Evolutionary conservation across 2,329 filamentous ascomycete species (phyloP).

Genomic region (Fusarium tupiense): DNA sequence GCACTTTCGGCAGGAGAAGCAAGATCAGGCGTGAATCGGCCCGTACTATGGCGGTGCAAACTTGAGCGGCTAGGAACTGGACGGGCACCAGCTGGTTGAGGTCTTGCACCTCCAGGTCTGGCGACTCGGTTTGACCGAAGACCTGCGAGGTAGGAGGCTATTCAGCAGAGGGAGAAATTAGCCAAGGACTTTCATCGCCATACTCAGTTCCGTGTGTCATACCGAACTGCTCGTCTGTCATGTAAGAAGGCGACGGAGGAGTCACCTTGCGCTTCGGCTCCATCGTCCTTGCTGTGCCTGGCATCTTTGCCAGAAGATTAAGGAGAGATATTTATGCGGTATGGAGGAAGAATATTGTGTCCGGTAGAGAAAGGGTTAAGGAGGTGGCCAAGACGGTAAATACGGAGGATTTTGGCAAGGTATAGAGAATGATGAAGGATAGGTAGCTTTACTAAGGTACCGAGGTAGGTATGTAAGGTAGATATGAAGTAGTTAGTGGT

Average conservation of each 20-base stretch:
- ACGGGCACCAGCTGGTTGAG: constrained; percentile 58
- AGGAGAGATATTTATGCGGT: constrained; percentile 15
- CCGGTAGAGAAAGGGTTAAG: constrained; percentile 15
- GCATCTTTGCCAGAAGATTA: constrained; percentile 39
- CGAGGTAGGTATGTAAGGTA: neutral
- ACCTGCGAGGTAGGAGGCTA: constrained; percentile 76
- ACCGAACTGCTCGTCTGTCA: constrained; percentile 76
- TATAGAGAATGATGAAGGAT: neutral
- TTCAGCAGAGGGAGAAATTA: constrained; percentile 30
- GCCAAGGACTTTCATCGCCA: constrained; percentile 9
- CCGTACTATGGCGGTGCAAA: constrained; percentile 41
- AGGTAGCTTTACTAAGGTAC: neutral
- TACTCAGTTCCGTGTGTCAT: constrained; percentile 38
- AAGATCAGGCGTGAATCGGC: constrained; percentile 47
- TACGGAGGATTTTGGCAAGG: constrained; percentile 9
- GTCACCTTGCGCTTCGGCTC: constrained; percentile 62
- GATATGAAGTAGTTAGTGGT: constrained; percentile 4
- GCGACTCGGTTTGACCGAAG: constrained; percentile 74
- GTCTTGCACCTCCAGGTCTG: constrained; percentile 77
- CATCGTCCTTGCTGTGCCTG: constrained; percentile 47
- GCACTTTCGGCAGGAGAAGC: constrained; percentile 42
- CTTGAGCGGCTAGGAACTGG: constrained; percentile 44
- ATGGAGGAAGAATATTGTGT: constrained; percentile 31
- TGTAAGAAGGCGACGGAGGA: constrained; percentile 70
- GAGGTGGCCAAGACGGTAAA: neutral